A percentile compares a stretch with the other conserved stretches of the same genome.
Conservation (phyloP, 345 rosid genomes). For the Eutrema yunnanense region DNA sequence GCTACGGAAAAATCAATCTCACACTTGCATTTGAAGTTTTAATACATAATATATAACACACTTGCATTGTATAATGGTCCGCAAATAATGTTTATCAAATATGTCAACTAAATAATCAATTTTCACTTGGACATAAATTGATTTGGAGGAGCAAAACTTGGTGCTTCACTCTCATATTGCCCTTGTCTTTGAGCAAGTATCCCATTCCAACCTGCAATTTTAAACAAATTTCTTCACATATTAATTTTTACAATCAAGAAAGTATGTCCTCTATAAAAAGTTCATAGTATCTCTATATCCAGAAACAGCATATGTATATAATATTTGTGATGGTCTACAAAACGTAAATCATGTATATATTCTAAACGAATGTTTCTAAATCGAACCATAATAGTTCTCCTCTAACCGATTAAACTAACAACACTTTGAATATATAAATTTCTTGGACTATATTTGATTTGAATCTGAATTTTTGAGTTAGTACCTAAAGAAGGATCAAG, state of each 20-base stretch:
- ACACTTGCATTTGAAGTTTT: neutral
- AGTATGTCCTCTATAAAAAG: neutral
- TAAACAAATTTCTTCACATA: neutral
- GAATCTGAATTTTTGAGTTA: neutral
- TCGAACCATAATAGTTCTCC: neutral
- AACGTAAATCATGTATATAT: neutral
- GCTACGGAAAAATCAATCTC: neutral
- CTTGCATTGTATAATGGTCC: neutral
- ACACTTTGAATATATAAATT: neutral
- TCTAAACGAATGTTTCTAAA: neutral
- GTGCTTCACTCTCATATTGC: conserved; percentile 11
- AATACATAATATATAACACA: neutral
- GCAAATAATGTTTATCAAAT: neutral
- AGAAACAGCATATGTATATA: neutral
- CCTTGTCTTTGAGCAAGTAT: conserved; percentile 33
- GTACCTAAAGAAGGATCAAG: conserved; percentile 48
- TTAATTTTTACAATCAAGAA: neutral
- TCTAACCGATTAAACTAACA: neutral
- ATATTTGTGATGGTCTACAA: neutral
- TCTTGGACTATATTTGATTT: neutral
- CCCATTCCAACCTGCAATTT: conserved; percentile 37
- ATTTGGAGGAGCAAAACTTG: conserved; percentile 28
- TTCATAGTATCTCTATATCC: neutral
- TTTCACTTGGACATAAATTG: conserved; percentile 35
- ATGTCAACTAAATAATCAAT: neutral